phyloP scores from a whole-genome alignment of 805 yeast species.

The Dipodascus albidus region DNA sequence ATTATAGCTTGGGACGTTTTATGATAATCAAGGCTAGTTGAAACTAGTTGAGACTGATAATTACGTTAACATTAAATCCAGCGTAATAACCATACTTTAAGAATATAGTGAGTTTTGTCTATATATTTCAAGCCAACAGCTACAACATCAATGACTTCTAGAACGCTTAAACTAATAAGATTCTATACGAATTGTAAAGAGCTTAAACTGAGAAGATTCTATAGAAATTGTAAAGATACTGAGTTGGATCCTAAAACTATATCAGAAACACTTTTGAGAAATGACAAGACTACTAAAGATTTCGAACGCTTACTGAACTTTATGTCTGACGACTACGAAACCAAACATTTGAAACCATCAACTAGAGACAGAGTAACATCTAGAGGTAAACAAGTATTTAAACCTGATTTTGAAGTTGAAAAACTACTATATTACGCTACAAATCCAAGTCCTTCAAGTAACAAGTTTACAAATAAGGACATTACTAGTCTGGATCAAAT shows the following conservation, averaged over 20 bases:
- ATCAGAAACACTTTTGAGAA: neutral
- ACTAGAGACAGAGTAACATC: constrained; percentile 1
- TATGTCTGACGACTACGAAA: neutral
- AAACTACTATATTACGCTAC: constrained; percentile 8
- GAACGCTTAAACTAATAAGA: no score
- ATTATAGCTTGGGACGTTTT: no score
- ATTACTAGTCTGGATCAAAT: constrained; percentile 29
- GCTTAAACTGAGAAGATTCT: no score
- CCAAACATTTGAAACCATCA: constrained; percentile 2
- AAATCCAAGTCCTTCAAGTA: neutral
- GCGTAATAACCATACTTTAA: no score
- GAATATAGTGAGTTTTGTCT: no score
- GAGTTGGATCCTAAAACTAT: neutral
- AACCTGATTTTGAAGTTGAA: constrained; percentile 6
- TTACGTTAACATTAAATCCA: no score
- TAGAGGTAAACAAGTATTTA: constrained; percentile 2
- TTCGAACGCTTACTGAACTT: constrained; percentile 4
- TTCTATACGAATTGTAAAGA: no score
- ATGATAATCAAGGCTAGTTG: no score
- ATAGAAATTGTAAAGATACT: no score
- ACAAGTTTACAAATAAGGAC: neutral
- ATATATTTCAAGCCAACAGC: no score
- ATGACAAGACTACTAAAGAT: neutral
- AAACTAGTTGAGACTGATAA: no score
- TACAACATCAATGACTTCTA: no score